Evolutionary conservation across 257 asterid species (phyloP).

Genomic region (Ehretia macrophylla): DNA sequence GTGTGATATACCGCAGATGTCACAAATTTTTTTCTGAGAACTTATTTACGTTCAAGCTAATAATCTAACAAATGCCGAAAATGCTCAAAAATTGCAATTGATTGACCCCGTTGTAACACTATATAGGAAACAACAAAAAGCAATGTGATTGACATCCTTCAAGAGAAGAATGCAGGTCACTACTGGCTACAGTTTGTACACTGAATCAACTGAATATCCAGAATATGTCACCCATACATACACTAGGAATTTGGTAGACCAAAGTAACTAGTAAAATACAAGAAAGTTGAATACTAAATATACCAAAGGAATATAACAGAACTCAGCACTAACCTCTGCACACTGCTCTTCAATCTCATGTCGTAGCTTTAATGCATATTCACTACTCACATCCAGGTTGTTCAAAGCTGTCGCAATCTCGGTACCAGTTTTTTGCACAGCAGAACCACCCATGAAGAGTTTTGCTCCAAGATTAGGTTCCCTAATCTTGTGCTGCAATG

Average conservation of each 20-base stretch:
- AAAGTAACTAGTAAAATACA: not conserved
- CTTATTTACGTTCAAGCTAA: too few species aligned
- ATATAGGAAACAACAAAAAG: not conserved
- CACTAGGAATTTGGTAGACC: too few species aligned
- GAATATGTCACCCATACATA: too few species aligned
- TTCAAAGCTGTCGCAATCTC: constrained; percentile 88
- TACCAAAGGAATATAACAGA: not conserved
- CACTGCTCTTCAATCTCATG: constrained; percentile 97
- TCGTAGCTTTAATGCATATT: constrained; percentile 74
- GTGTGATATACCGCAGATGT: too few species aligned
- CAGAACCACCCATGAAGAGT: constrained; percentile 86
- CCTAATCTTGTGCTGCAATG: constrained; percentile 83
- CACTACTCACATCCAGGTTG: constrained; percentile 93
- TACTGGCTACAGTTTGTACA: too few species aligned
- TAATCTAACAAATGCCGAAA: too few species aligned
- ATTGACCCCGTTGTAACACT: not conserved
- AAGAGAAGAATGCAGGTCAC: too few species aligned
- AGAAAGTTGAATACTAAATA: not conserved
- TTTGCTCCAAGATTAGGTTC: constrained; percentile 89
- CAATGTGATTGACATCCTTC: not conserved
- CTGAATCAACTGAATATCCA: too few species aligned
- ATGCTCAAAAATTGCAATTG: too few species aligned
- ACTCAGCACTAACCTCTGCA: constrained; percentile 49
- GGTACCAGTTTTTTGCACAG: constrained; percentile 80
- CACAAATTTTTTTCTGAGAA: too few species aligned